Evolutionary conservation across 2,329 filamentous ascomycete genomes (phyloP).

Genomic region (Stenocarpella maydis): DNA sequence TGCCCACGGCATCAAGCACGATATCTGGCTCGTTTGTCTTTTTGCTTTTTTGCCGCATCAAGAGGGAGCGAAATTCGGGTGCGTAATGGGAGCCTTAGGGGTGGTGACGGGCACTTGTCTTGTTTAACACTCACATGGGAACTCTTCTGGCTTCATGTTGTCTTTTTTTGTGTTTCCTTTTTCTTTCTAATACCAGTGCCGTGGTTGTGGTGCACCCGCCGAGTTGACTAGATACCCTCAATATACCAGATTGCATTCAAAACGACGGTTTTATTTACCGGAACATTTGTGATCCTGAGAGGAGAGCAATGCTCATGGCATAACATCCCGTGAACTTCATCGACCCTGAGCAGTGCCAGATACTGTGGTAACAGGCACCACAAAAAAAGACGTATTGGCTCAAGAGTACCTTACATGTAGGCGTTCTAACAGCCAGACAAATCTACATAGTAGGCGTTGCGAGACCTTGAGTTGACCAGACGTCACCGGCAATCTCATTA

Average conservation of each 20-base stretch:
- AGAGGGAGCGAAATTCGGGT: slow-evolving; percentile 21
- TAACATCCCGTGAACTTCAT: too few relatives aligned
- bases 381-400: background rate
- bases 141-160: slow-evolving; percentile 10
- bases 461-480: background rate
- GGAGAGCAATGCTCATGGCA: too few relatives aligned
- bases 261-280: too few relatives aligned
- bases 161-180: background rate
- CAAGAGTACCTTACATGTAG: background rate
- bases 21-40: background rate
- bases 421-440: background rate
- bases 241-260: slow-evolving; percentile 33
- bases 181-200: slow-evolving; percentile 33
- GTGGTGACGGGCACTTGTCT: background rate
- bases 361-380: too few relatives aligned
- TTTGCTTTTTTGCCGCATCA: slow-evolving; percentile 1
- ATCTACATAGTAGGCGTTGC: too few relatives aligned
- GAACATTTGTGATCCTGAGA: too few relatives aligned
- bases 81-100: slow-evolving; percentile 18
- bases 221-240: slow-evolving; percentile 37
- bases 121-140: background rate
- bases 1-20: background rate
- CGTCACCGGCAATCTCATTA: too few relatives aligned
- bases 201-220: slow-evolving; percentile 32
- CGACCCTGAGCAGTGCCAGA: too few relatives aligned